A percentile compares a stretch with the other conserved stretches of the same genome.
phyloP scores from a whole-genome alignment of 2,329 filamentous ascomycete species.

The Fusarium sulawesiense region DNA sequence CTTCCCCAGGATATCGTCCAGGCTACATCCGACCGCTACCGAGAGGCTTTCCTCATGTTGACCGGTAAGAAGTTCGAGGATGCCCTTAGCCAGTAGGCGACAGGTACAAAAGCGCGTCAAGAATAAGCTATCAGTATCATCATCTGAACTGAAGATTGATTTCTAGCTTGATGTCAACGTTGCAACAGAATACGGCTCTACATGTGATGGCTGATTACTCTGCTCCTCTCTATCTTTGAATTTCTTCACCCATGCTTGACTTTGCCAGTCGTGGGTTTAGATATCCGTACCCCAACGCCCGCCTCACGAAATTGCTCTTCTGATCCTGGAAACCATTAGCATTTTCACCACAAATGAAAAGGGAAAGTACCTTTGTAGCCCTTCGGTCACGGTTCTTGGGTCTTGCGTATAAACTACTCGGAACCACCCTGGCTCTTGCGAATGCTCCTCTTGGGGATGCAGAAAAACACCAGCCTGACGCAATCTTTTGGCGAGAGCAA shows the following conservation, averaged over 20 bases:
- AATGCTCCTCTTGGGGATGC: slow-evolving; percentile 60
- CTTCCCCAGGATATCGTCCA: slow-evolving; percentile 79
- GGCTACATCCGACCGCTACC: slow-evolving; percentile 76
- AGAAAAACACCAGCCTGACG: slow-evolving; percentile 62
- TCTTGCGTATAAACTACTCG: slow-evolving; percentile 63
- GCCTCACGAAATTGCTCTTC: slow-evolving; percentile 19
- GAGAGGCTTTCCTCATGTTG: slow-evolving; percentile 77
- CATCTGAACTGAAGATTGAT: slow-evolving; percentile 30
- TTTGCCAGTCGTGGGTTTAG: slow-evolving; percentile 5
- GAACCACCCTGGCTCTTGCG: slow-evolving; percentile 63
- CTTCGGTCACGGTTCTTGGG: slow-evolving; percentile 50
- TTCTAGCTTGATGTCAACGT: slow-evolving; percentile 15
- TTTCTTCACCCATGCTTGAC: background rate
- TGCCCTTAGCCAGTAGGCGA: slow-evolving; percentile 24
- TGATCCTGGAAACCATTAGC: slow-evolving; percentile 32
- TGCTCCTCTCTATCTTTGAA: slow-evolving; percentile 18
- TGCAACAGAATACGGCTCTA: background rate
- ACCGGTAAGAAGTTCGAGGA: slow-evolving; percentile 64
- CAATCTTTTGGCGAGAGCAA: slow-evolving; percentile 57
- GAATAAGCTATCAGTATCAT: slow-evolving; percentile 2
- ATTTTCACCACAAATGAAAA: background rate
- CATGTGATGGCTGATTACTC: background rate
- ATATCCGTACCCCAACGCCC: background rate
- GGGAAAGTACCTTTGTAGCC: slow-evolving; percentile 49
- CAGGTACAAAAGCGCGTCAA: background rate